A percentile compares a stretch with the other conserved stretches of the same genome.
Conservation (phyloP, 2,329 filamentous ascomycete species). For the Oidium heveae region DNA sequence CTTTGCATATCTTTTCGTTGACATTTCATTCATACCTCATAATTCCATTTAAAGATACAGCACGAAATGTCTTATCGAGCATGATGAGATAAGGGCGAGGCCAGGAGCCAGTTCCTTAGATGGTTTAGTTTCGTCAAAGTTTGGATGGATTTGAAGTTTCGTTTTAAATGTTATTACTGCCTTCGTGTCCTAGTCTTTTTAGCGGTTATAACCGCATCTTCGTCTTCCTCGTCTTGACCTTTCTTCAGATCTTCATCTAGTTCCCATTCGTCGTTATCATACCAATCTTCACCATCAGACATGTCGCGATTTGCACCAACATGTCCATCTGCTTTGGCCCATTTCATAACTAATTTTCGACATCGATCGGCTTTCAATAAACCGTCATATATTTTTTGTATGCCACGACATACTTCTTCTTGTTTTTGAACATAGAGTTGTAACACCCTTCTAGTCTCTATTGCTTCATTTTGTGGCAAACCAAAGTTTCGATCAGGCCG, state of each 20-base stretch:
- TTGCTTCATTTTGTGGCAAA: conserved; percentile 47
- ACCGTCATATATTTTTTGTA: conserved; percentile 40
- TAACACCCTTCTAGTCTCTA: conserved; percentile 49
- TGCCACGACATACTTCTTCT: conserved; percentile 54
- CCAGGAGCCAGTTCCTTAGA: too few relatives aligned
- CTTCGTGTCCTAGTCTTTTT: conserved; percentile 23
- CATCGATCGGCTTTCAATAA: conserved; percentile 48
- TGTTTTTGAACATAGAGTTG: conserved; percentile 66
- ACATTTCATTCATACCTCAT: too few relatives aligned
- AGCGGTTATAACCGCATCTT: conserved; percentile 28
- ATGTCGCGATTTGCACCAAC: conserved; percentile 37
- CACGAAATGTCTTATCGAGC: too few relatives aligned
- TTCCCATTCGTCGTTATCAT: conserved; percentile 59
- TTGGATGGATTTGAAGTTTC: too few relatives aligned
- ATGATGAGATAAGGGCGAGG: too few relatives aligned
- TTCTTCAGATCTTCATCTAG: conserved; percentile 53
- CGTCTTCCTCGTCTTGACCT: conserved; percentile 61
- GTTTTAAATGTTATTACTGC: conserved; percentile 7
- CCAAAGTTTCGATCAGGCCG: conserved; percentile 45
- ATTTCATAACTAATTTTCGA: conserved; percentile 44
- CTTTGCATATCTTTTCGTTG: too few relatives aligned
- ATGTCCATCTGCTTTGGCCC: conserved; percentile 58
- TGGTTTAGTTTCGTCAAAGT: too few relatives aligned
- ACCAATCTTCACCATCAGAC: conserved; percentile 79
- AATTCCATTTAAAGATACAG: too few relatives aligned